Conservation (phyloP, 2,329 filamentous ascomycete species). For the Cladosporium cucumerinum region DNA sequence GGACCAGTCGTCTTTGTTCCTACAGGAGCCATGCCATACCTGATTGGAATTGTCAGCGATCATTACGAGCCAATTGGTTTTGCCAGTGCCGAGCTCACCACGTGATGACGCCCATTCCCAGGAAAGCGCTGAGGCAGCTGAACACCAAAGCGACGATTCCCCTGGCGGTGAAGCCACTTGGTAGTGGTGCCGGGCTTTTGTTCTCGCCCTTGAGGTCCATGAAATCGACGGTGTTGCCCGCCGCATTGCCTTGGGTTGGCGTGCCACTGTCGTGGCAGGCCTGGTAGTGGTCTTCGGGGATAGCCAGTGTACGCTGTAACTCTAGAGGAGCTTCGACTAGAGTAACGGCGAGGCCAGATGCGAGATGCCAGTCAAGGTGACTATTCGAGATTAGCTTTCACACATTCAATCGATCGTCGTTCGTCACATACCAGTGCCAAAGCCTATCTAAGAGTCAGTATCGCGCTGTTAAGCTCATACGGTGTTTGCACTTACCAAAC, state of each 20-base stretch:
- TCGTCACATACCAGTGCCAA: background rate
- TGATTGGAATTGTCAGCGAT: background rate
- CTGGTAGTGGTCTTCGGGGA: slow-evolving; percentile 63
- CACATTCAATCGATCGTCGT: background rate
- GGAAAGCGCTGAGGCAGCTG: slow-evolving; percentile 63
- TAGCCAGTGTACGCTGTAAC: slow-evolving; percentile 57
- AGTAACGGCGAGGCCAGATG: slow-evolving; percentile 50
- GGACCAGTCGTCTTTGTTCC: background rate
- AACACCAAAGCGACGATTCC: slow-evolving; percentile 75
- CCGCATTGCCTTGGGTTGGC: slow-evolving; percentile 66
- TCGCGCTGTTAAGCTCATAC: background rate
- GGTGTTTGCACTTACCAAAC: slow-evolving; percentile 33
- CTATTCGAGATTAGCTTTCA: slow-evolving; percentile 29
- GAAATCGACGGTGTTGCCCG: slow-evolving; percentile 63
- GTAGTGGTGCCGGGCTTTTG: slow-evolving; percentile 53
- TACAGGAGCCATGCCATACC: background rate
- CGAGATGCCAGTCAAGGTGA: slow-evolving; percentile 51
- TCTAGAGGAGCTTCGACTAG: slow-evolving; percentile 52
- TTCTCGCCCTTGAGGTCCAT: slow-evolving; percentile 64
- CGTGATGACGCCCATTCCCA: slow-evolving; percentile 64
- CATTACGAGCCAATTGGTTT: background rate
- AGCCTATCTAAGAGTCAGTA: background rate
- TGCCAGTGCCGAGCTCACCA: slow-evolving; percentile 55
- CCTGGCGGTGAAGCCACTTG: slow-evolving; percentile 65
- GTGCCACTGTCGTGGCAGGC: slow-evolving; percentile 55